These are phyloP conservation scores for Calocybe gambosa DNA, from an alignment of 1,284 basidiomycete species.

Conservation along the genomic window DNA sequence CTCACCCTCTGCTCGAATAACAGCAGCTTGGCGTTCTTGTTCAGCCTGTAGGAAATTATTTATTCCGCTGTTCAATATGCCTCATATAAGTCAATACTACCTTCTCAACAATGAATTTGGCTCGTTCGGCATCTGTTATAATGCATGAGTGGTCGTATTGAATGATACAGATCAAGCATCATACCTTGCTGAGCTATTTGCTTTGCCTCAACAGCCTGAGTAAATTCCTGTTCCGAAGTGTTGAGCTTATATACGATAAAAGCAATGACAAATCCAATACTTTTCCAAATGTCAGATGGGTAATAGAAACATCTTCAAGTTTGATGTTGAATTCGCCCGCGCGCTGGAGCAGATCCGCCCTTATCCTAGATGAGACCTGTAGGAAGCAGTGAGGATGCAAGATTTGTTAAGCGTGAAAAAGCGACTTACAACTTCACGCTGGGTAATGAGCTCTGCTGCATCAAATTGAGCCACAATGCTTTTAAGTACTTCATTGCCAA, in stretches of 20 bases:
- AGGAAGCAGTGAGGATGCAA: background rate
- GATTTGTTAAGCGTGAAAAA: background rate
- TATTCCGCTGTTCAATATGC: background rate
- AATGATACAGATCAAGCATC: slow-evolving; percentile 13
- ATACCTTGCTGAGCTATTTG: slow-evolving; percentile 92
- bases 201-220: slow-evolving; percentile 97
- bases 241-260: slow-evolving; percentile 3
- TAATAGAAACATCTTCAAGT: slow-evolving; percentile 97
- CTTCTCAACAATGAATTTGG: slow-evolving; percentile 99
- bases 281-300: slow-evolving; percentile 79
- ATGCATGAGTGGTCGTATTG: slow-evolving; percentile 5
- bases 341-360: slow-evolving; percentile 88
- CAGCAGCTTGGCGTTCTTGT: slow-evolving; percentile 97
- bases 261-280: slow-evolving; percentile 28
- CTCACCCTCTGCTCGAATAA: slow-evolving; percentile 98
- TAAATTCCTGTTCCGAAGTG: slow-evolving; percentile 61
- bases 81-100: slow-evolving; percentile 30
- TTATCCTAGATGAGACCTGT: slow-evolving; percentile 88
- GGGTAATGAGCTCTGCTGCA: slow-evolving; percentile 93
- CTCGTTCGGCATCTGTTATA: slow-evolving; percentile 86
- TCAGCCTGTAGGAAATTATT: slow-evolving; percentile 62
- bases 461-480: slow-evolving; percentile 98
- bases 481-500: slow-evolving; percentile 98
- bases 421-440: slow-evolving; percentile 70
- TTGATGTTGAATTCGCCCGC: slow-evolving; percentile 96